Evolutionary conservation across 2,329 filamentous ascomycete genomes (phyloP), one percentile per base, ranked within the genome.

Genomic region (Fusarium tanahbumbuense): DNA sequence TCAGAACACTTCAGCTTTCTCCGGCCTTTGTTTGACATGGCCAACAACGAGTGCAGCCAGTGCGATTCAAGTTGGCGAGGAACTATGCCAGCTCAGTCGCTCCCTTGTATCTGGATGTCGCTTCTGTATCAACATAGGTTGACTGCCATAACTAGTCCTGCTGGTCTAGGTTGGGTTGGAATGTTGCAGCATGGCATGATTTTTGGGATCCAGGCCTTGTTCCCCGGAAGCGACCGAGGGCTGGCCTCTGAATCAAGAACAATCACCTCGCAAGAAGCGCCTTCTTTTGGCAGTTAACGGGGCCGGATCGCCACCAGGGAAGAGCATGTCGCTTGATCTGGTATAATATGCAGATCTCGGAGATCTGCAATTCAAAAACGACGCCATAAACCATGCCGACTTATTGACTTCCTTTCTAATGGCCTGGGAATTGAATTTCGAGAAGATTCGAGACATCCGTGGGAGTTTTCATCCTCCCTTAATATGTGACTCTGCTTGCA

Each of bases 181-280:
- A 70, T 64, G 52, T 28, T 52, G 49, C 32, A 52, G 49, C 42
- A 23, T 52, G 42, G 40, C 32, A 57, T 25, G 52, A 55, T 55
- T 45, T 25, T 27, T 58, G 23, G 30, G 25, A 25, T 25, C n/a
- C 27, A 30, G 25, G 15, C 32, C 48, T 22, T 23, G 13, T 49
- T 28, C 22, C 32, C 57, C 53, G 61, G 49, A 41, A 59, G 46
- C 49, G 46, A 30, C 53, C 44, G 48, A 37, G 28, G 45, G 28
- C 37, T 60, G n/a, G 42, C 42, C 22, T 18, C 23, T 23, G 32
- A 58, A 41, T 34, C 12, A 41, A 37, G 34, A 20, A 46, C 13
- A 34, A 60, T 34, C 20, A 27, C 28, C 22, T 54, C 25, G 54
- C 32, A 56, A 55, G n/a, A 55, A n/a, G 6, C 46, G 30, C 34